Conservation (phyloP, 768 basidiomycete species). For the Leccinum fibrillosum region DNA sequence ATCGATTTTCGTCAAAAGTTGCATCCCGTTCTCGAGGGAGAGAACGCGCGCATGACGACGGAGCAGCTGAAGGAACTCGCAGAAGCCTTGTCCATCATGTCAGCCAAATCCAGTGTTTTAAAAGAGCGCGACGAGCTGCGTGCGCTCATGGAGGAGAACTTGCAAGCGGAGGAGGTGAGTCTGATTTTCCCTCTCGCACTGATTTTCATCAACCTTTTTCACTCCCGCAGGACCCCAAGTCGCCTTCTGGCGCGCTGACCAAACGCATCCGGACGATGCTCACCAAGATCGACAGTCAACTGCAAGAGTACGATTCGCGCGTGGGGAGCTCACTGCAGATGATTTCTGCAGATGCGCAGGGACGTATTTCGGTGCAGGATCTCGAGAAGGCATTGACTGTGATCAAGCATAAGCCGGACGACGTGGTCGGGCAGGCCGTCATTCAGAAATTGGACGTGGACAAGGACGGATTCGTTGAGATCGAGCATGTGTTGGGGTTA, state of each 20-base stretch:
- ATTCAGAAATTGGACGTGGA: conserved; percentile 95
- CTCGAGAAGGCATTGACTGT: conserved; percentile 87
- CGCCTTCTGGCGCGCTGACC: conserved; percentile 82
- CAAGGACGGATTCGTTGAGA: conserved; percentile 91
- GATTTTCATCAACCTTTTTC: not conserved
- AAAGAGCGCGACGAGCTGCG: conserved; percentile 94
- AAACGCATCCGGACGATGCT: conserved; percentile 96
- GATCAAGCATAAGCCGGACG: conserved; percentile 90
- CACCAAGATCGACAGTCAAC: conserved; percentile 89
- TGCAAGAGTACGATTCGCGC: conserved; percentile 87
- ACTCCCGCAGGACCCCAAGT: conserved; percentile 62
- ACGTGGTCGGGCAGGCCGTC: conserved; percentile 82
- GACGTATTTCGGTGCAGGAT: conserved; percentile 86
- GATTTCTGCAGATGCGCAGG: conserved; percentile 82
- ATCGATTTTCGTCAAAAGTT: conserved; percentile 40
- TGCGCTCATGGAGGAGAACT: conserved; percentile 90
- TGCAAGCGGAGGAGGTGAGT: conserved; percentile 79
- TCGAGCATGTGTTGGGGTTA: conserved; percentile 89
- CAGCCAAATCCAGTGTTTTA: conserved; percentile 90
- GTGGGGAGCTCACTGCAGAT: conserved; percentile 83
- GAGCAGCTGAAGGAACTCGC: conserved; percentile 94
- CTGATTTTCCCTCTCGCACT: not conserved
- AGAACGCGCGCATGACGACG: conserved; percentile 92
- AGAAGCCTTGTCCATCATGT: conserved; percentile 86
- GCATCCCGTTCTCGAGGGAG: conserved; percentile 55